Evolutionary conservation across 208 protist species (phyloP), one percentile per base, ranked within the genome.

Genomic region (Trypanosoma vivax): DNA sequence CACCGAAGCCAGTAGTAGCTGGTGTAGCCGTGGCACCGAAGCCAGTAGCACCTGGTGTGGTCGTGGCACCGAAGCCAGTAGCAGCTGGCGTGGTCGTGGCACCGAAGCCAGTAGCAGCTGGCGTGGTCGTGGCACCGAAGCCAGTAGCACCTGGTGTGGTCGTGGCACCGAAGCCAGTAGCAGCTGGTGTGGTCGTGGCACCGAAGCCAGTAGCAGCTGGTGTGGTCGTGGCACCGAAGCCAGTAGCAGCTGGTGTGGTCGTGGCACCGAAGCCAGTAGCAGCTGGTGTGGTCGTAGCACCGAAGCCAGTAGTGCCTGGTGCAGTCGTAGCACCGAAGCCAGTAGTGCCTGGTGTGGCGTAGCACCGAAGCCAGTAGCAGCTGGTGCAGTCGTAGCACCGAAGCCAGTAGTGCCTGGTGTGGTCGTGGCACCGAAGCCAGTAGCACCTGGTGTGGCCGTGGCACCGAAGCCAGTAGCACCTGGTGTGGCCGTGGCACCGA

Each of bases 161-260:
- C n/a, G 49, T 27, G 2, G 50, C 59, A 39, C 65, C 65, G 55
- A 67, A 67, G 23, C 49, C 59, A 42, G 34, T 31, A 60, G 24
- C 35, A 23, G 25, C 33, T 19, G 28, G 2, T 30, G 25, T 46
- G 2, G 29, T 10, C 39, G 50, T 25, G 13, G 62, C 55, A 28
- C 52, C 69, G 59, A 47, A 31, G 10, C 51, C 64, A 16, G 46
- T 59, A 24, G 62, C 58, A 29, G 28, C 27, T 0, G 54, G 5
- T 19, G 27, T 28, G 5, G 54, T 3, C 6, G 54, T 16, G 14
- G 53, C 41, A 28, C 29, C 30, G n/a, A 35, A 24, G 1, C 53
- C 41, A 16, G 23, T 19, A 39, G 28, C 27, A 23, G 50, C 3
- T 3, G 24, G 5, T 23, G 25, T 56, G 3, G 60, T 18, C 9